Evolutionary conservation across 192 early-diverging fungal species (phyloP).

Genomic region (Backusella liffmaniae): DNA sequence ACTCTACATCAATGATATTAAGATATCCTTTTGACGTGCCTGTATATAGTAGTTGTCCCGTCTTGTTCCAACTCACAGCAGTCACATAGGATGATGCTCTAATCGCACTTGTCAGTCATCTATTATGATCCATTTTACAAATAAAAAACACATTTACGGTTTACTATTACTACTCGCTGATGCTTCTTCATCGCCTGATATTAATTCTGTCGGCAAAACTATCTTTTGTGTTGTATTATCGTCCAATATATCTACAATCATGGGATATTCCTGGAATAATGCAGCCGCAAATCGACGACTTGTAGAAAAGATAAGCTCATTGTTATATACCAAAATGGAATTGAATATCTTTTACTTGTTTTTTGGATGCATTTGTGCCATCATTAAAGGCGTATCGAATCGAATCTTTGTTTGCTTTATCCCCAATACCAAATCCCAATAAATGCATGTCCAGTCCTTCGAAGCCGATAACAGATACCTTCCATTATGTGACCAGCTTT

Average conservation of each 20-base stretch:
- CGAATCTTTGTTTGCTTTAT: conserved; percentile 52
- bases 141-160: neutral
- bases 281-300: conserved; percentile 50
- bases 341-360: conserved; percentile 46
- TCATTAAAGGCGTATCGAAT: conserved; percentile 69
- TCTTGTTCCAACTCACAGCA: conserved; percentile 30
- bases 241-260: conserved; percentile 46
- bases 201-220: conserved; percentile 23
- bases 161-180: neutral
- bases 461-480: conserved; percentile 78
- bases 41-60: conserved; percentile 57
- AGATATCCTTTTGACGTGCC: conserved; percentile 70
- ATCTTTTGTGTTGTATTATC: conserved; percentile 13
- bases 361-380: conserved; percentile 78
- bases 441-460: conserved; percentile 77
- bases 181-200: neutral
- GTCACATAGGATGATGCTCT: conserved; percentile 24
- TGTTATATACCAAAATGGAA: no score
- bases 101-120: neutral
- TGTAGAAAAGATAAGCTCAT: neutral
- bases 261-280: conserved; percentile 45
- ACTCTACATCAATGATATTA: conserved; percentile 55
- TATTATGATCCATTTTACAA: neutral
- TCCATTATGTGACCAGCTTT: conserved; percentile 81
- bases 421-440: conserved; percentile 80